Conservation (phyloP, 805 yeast genomes). For the Metschnikowia bowlesiae region DNA sequence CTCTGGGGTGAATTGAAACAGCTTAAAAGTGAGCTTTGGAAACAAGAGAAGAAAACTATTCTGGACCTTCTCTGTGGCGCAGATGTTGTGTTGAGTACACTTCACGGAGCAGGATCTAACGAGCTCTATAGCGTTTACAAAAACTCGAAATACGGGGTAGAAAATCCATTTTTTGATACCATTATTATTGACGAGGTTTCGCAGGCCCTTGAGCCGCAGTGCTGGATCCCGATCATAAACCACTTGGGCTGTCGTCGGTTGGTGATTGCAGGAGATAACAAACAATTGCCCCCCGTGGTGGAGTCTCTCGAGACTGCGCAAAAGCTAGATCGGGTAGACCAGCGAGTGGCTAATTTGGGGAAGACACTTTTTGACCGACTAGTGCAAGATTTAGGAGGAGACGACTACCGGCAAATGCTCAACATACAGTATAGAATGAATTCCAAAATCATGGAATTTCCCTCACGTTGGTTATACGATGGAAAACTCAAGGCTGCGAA, state of each 20-base stretch:
- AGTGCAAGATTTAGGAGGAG: slow-evolving; percentile 40
- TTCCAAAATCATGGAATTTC: slow-evolving; percentile 64
- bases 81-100: slow-evolving; percentile 71
- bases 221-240: slow-evolving; percentile 86
- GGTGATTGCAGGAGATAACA: slow-evolving; percentile 88
- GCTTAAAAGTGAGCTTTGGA: slow-evolving; percentile 63
- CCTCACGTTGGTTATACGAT: slow-evolving; percentile 63
- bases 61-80: slow-evolving; percentile 55
- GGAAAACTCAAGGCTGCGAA: slow-evolving; percentile 59
- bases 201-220: slow-evolving; percentile 89
- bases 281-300: slow-evolving; percentile 88
- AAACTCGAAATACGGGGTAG: slow-evolving; percentile 19
- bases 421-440: slow-evolving; percentile 89
- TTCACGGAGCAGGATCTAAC: slow-evolving; percentile 82
- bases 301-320: slow-evolving; percentile 43
- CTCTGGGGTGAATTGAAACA: slow-evolving; percentile 67
- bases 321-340: slow-evolving; percentile 8
- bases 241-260: slow-evolving; percentile 55
- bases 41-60: slow-evolving; percentile 61
- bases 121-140: slow-evolving; percentile 56
- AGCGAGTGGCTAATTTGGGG: slow-evolving; percentile 47
- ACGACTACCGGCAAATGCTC: slow-evolving; percentile 52
- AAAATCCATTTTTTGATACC: slow-evolving; percentile 58
- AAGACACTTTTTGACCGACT: slow-evolving; percentile 79
- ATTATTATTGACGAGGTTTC: slow-evolving; percentile 93